These are phyloP conservation scores for Geotrichum klebahnii DNA, from an alignment of 1,139 yeast species.

Conservation along the genomic window DNA sequence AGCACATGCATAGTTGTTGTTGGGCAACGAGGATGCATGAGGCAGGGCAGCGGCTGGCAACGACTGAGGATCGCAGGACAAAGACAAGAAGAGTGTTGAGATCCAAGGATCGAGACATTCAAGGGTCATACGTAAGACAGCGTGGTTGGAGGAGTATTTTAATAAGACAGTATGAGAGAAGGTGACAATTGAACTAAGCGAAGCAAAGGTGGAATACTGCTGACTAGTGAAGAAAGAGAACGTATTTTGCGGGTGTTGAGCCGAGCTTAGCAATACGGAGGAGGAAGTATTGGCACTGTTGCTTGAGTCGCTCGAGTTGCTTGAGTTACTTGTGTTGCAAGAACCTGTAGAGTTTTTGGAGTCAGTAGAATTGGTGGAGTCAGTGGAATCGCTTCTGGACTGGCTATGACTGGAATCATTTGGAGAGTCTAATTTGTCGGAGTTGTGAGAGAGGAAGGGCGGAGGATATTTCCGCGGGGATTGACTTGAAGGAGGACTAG, in stretches of 20 bases:
- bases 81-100: constrained; percentile 12
- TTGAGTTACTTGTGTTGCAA: not conserved
- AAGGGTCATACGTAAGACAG: constrained; percentile 6
- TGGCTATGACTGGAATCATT: not conserved
- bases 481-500: not conserved
- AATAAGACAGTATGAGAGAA: constrained; percentile 11
- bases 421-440: not conserved
- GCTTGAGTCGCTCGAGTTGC: not conserved
- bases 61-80: constrained; percentile 7
- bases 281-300: not conserved
- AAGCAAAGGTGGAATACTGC: constrained; percentile 11
- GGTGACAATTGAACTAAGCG: constrained; percentile 11
- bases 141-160: not conserved
- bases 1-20: constrained; percentile 5
- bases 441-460: not conserved
- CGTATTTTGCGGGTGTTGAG: not conserved
- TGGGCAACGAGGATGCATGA: constrained; percentile 6
- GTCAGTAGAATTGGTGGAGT: not conserved
- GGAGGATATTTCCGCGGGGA: not conserved
- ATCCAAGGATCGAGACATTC: constrained; percentile 16
- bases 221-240: constrained; percentile 1
- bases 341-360: not conserved
- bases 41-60: constrained; percentile 7
- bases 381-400: not conserved
- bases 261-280: not conserved